phyloP scores from a whole-genome alignment of 352 stramenopile species.

The Pythium aphanidermatum region DNA sequence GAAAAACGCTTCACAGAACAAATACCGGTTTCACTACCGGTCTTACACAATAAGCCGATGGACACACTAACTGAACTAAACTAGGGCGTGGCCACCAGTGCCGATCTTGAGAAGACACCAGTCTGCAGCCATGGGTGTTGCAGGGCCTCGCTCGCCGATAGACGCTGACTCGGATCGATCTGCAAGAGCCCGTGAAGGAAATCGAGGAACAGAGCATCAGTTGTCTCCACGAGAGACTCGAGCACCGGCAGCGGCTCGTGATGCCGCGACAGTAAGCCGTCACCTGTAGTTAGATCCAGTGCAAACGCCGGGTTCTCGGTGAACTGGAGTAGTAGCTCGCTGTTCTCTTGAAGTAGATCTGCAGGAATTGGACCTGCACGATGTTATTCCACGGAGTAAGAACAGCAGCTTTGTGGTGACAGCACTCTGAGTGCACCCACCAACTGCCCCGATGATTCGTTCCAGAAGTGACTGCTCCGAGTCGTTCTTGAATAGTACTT shows the following conservation, averaged over 20 bases:
- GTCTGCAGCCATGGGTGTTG: constrained; percentile 58
- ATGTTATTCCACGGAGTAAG: no score
- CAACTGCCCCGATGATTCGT: constrained; percentile 79
- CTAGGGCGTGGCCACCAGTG: not conserved
- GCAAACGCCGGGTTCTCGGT: constrained; percentile 49
- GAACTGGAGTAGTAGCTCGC: constrained; percentile 52
- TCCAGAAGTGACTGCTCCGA: constrained; percentile 90
- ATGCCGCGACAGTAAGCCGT: constrained; percentile 35
- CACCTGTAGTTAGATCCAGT: constrained; percentile 33
- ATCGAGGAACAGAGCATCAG: constrained; percentile 51
- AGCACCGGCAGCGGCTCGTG: constrained; percentile 29
- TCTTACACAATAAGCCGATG: no score
- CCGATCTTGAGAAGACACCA: constrained; percentile 45
- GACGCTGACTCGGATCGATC: constrained; percentile 49
- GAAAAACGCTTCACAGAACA: no score
- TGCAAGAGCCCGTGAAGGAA: constrained; percentile 64
- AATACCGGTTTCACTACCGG: constrained; percentile 3
- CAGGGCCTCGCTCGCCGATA: constrained; percentile 51
- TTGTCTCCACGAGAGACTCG: constrained; percentile 46
- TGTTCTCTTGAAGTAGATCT: constrained; percentile 39
- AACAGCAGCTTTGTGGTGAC: not conserved
- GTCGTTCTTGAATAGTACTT: constrained; percentile 86
- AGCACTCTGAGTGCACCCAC: constrained; percentile 20
- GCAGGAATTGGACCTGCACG: constrained; percentile 63
- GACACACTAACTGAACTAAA: no score